A percentile compares a stretch with the other conserved stretches of the same genome.
Conservation (phyloP, 352 stramenopile species). For the Peronospora farinosa region DNA sequence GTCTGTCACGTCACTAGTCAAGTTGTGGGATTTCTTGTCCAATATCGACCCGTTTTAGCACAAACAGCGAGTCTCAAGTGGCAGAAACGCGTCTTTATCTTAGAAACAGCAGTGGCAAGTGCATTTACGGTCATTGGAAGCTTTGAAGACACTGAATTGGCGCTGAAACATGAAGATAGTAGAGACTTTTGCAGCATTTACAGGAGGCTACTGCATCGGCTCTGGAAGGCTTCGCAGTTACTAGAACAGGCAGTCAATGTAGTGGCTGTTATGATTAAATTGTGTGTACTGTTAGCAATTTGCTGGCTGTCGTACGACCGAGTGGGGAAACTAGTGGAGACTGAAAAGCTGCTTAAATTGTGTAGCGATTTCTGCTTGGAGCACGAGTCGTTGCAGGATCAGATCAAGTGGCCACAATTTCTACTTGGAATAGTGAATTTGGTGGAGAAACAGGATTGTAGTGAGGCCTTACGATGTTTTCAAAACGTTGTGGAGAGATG, state of each 20-base stretch:
- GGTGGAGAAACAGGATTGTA: slow-evolving; percentile 20
- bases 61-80: slow-evolving; percentile 16
- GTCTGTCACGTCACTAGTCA: slow-evolving; percentile 23
- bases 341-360: slow-evolving; percentile 21
- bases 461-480: slow-evolving; percentile 31
- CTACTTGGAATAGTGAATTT: slow-evolving; percentile 35
- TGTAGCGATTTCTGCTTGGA: slow-evolving; percentile 16
- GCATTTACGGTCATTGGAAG: slow-evolving; percentile 1
- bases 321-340: slow-evolving; percentile 11
- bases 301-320: slow-evolving; percentile 34
- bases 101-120: slow-evolving; percentile 21
- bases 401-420: slow-evolving; percentile 37
- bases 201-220: slow-evolving; percentile 13
- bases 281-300: slow-evolving; percentile 26
- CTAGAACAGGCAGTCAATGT: slow-evolving; percentile 1
- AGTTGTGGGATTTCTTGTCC: slow-evolving; percentile 20
- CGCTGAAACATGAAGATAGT: slow-evolving; percentile 8
- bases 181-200: slow-evolving; percentile 21
- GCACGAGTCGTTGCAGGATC: slow-evolving; percentile 1
- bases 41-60: slow-evolving; percentile 8
- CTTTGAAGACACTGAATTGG: slow-evolving; percentile 1
- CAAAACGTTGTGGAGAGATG: slow-evolving; percentile 8
- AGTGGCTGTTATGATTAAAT: slow-evolving; percentile 14
- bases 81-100: slow-evolving; percentile 22
- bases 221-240: background rate